phyloP scores from a whole-genome alignment of 192 early-diverging fungal species.

The Mortierella alpina region DNA sequence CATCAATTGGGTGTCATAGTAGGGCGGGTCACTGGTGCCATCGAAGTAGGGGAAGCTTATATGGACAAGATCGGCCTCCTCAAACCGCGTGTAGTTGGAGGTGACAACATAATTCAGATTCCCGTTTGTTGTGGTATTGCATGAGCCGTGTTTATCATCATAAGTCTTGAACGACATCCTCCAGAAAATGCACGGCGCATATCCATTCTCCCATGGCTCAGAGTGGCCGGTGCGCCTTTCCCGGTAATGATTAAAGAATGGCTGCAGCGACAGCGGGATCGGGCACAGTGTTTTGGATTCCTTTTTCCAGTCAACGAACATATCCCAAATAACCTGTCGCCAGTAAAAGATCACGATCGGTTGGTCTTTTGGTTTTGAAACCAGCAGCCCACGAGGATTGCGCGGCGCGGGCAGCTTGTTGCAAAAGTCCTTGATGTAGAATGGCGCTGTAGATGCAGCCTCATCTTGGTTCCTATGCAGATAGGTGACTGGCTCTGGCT shows the following conservation, averaged over 20 bases:
- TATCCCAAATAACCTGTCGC: background rate
- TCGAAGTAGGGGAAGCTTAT: slow-evolving; percentile 16
- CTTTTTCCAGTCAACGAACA: background rate
- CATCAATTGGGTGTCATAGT: slow-evolving; percentile 1
- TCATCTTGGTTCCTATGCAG: too few species aligned
- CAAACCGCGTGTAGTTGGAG: slow-evolving; percentile 26
- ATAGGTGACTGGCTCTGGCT: too few species aligned
- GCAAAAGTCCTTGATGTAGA: background rate
- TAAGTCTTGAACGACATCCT: background rate
- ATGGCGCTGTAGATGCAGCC: too few species aligned
- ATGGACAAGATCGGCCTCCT: slow-evolving; percentile 11
- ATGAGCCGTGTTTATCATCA: background rate
- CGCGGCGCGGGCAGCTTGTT: slow-evolving; percentile 3
- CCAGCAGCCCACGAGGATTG: slow-evolving; percentile 1
- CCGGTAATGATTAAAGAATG: slow-evolving; percentile 2
- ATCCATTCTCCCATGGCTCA: background rate
- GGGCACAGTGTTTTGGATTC: slow-evolving; percentile 8
- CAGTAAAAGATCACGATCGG: slow-evolving; percentile 11
- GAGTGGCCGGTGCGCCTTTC: background rate
- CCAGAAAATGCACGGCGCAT: slow-evolving; percentile 6
- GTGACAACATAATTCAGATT: slow-evolving; percentile 2
- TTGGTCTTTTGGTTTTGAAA: slow-evolving; percentile 6
- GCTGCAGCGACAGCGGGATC: slow-evolving; percentile 5
- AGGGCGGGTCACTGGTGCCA: background rate
- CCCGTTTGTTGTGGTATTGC: background rate